phyloP scores from a whole-genome alignment of 805 yeast genomes.

The Saturnispora mendoncae region DNA sequence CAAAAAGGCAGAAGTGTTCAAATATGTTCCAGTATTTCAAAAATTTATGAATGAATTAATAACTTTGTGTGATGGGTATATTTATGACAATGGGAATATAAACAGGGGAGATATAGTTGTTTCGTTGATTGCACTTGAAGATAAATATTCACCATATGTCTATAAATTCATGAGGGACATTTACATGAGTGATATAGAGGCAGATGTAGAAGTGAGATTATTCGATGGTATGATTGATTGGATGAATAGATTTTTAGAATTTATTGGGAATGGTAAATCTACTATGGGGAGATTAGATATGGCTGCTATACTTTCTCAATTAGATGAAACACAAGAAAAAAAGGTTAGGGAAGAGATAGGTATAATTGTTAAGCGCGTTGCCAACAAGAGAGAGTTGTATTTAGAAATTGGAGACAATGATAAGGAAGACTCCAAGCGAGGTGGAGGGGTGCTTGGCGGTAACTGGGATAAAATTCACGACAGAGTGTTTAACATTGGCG shows the following conservation, averaged over 20 bases:
- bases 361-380: slow-evolving; percentile 29
- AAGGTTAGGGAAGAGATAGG: slow-evolving; percentile 35
- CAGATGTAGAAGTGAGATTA: slow-evolving; percentile 26
- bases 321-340: slow-evolving; percentile 9
- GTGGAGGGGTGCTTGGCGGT: slow-evolving; percentile 20
- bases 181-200: slow-evolving; percentile 63
- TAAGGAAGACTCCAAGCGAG: not conserved
- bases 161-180: slow-evolving; percentile 73
- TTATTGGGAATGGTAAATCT: slow-evolving; percentile 53
- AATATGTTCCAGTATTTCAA: slow-evolving; percentile 56
- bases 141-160: slow-evolving; percentile 62
- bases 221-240: slow-evolving; percentile 67
- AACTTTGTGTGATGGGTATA: slow-evolving; percentile 41
- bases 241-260: slow-evolving; percentile 58
- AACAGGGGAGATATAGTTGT: slow-evolving; percentile 51
- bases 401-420: slow-evolving; percentile 25
- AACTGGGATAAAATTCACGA: slow-evolving; percentile 41
- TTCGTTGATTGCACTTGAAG: slow-evolving; percentile 54
- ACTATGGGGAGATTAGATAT: slow-evolving; percentile 39
- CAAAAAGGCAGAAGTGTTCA: slow-evolving; percentile 55
- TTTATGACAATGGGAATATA: slow-evolving; percentile 34
- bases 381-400: slow-evolving; percentile 32
- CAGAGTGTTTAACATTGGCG: slow-evolving; percentile 18
- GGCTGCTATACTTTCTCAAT: slow-evolving; percentile 24
- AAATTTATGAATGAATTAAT: slow-evolving; percentile 62